These are phyloP conservation scores for Lentinula sp. DNA, from an alignment of 768 basidiomycete species.

Conservation along the genomic window DNA sequence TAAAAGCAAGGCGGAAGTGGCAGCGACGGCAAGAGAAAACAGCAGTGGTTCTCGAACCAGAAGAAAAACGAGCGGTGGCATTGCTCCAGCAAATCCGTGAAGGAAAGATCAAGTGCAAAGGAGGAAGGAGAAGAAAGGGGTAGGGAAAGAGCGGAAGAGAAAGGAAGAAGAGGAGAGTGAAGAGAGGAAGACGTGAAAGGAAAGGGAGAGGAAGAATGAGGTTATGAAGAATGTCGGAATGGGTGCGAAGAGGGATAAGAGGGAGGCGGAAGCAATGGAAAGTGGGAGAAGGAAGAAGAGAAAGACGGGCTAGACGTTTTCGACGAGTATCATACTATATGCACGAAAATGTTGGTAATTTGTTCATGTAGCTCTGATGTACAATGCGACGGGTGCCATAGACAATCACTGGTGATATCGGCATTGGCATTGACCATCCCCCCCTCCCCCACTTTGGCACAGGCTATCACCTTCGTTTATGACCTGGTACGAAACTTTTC, in stretches of 20 bases:
- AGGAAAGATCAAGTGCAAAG: conserved; percentile 80
- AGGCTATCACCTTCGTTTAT: too few species aligned
- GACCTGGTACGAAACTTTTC: too few species aligned
- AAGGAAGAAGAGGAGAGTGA: conserved; percentile 75
- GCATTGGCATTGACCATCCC: too few species aligned
- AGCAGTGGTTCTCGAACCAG: conserved; percentile 92
- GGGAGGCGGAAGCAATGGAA: conserved; percentile 50
- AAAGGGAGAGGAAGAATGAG: conserved; percentile 72
- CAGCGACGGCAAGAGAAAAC: conserved; percentile 20
- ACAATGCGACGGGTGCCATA: too few species aligned
- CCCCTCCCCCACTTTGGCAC: too few species aligned
- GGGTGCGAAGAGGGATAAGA: conserved; percentile 51
- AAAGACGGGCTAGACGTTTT: conserved; percentile 25
- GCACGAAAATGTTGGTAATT: too few species aligned
- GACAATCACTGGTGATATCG: too few species aligned
- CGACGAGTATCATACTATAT: background rate
- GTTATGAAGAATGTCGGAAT: conserved; percentile 66
- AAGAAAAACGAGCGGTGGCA: conserved; percentile 89
- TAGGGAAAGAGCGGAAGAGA: conserved; percentile 56
- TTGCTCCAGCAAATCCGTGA: conserved; percentile 89
- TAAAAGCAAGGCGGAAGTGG: conserved; percentile 52
- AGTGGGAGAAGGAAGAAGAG: conserved; percentile 49
- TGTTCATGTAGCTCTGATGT: too few species aligned
- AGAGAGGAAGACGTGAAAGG: conserved; percentile 54
- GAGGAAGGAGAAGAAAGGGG: conserved; percentile 81